Evolutionary conservation across 2,329 filamentous ascomycete genomes (phyloP), one percentile per base, ranked within the genome.

Genomic region (Thelonectria discophora): DNA sequence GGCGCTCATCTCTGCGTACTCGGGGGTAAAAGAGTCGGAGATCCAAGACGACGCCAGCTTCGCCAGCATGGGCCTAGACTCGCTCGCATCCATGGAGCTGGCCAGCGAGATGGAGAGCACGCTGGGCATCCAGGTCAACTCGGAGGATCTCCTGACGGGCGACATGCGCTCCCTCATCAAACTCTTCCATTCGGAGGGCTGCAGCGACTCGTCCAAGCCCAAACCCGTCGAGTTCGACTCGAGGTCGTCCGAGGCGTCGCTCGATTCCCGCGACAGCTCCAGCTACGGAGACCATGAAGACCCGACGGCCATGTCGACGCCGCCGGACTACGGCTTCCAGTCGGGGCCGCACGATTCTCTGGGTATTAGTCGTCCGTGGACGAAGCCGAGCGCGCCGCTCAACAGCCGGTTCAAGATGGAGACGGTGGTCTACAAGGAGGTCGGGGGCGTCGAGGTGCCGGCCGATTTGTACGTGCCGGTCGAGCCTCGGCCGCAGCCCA

Each of bases 21-120:
- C 65, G 9, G 67, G 67, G 12, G 39, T 68, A 10, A 46, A 57
- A 9, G 59, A 59, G 7, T 51, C 64, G 2, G 65, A 66, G 3
- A 62, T 69, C 21, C 21, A 60, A 20, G 45, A 67, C 11, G 58
- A 65, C 11, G 53, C 62, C 8, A 58, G 45, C 27, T 59, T 69
- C 12, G 48, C 56, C 5, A 60, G 52, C 46, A 58, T 69, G 50
- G 65, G 67, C 10, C 8, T 69, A 7, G 67, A 69, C 40, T 68
- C 67, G 3, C 27, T 69, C 3, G 64, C 65, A 1, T 60, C 65
- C 0, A 66, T 68, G 32, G 67, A 69, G 30, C 37, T 69, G 32
- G 60, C 64, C 1, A 49, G 59, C 47, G 67, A 69, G 27, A 55
- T 69, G 3, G 55, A 63, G 48, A 53, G 60, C 11, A 60, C 63